Conservation (phyloP, 2,329 filamentous ascomycete species). For the Mycogone perniciosa region DNA sequence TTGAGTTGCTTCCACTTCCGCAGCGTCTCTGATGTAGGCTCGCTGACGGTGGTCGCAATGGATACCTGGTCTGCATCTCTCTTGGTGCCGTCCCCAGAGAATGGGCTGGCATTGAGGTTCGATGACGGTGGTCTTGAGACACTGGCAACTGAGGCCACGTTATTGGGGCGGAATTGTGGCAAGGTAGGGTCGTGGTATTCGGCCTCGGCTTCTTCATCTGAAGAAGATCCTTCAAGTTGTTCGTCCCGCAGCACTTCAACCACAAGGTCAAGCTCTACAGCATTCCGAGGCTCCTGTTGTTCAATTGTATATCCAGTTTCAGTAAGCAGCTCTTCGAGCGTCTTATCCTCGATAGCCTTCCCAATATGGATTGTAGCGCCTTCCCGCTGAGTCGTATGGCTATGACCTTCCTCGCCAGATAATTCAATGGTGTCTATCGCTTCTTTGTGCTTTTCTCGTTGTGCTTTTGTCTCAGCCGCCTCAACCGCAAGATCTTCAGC, state of each 20-base stretch:
- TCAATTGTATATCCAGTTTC: constrained; percentile 41
- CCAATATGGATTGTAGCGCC: constrained; percentile 10
- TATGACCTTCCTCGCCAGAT: constrained; percentile 23
- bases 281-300: constrained; percentile 23
- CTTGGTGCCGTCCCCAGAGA: constrained; percentile 1
- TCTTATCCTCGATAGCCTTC: constrained; percentile 19
- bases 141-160: constrained; percentile 19
- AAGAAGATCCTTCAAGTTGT: constrained; percentile 11
- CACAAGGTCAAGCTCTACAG: constrained; percentile 26
- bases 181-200: constrained; percentile 53
- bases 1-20: constrained; percentile 51
- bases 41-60: constrained; percentile 6
- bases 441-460: constrained; percentile 51
- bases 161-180: constrained; percentile 63
- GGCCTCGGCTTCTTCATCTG: constrained; percentile 16
- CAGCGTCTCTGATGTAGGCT: constrained; percentile 30
- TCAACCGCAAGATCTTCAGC: constrained; percentile 71
- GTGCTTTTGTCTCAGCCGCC: constrained; percentile 54
- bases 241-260: constrained; percentile 21
- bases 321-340: constrained; percentile 33
- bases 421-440: constrained; percentile 38
- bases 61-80: neutral
- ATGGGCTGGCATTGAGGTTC: neutral
- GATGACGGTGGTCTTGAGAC: neutral
- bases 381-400: neutral